phyloP scores from a whole-genome alignment of 2,329 filamentous ascomycete species.

The Colletotrichum sp. region DNA sequence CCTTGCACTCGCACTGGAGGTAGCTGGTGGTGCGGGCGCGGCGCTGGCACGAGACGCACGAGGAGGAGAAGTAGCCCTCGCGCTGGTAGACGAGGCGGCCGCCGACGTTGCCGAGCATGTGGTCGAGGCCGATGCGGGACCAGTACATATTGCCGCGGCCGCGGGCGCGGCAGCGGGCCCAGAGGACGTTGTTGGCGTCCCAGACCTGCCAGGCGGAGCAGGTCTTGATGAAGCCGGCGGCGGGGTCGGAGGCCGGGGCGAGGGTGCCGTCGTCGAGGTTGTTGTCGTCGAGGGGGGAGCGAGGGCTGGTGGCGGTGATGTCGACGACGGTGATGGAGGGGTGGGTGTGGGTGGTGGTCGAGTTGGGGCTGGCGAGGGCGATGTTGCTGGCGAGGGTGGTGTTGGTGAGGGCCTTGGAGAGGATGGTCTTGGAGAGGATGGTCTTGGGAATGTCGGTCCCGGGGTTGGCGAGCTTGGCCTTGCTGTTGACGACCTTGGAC shows the following conservation, averaged over 20 bases:
- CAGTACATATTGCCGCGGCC: not conserved
- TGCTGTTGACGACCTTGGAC: not conserved
- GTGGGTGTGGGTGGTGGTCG: not conserved
- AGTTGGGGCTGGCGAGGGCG: not conserved
- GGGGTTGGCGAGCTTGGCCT: not conserved
- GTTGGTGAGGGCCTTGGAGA: not conserved
- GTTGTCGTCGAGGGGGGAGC: not conserved
- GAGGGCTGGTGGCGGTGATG: not conserved
- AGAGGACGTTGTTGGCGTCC: not conserved
- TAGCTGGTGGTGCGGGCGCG: not conserved
- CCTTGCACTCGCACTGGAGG: not conserved
- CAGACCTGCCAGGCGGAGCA: not conserved
- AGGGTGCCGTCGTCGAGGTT: not conserved
- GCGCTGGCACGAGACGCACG: not conserved
- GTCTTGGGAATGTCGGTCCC: not conserved
- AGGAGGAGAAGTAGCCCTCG: not conserved
- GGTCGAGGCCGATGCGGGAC: constrained; percentile 2
- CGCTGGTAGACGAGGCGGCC: not conserved
- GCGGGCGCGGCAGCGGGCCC: not conserved
- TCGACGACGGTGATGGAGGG: not conserved
- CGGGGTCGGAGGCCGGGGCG: not conserved
- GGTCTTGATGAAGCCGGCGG: not conserved
- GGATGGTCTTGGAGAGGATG: not conserved
- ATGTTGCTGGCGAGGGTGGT: not conserved
- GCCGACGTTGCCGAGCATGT: constrained; percentile 5